phyloP scores from a whole-genome alignment of 1,139 yeast genomes.

The Spathaspora sp. region DNA sequence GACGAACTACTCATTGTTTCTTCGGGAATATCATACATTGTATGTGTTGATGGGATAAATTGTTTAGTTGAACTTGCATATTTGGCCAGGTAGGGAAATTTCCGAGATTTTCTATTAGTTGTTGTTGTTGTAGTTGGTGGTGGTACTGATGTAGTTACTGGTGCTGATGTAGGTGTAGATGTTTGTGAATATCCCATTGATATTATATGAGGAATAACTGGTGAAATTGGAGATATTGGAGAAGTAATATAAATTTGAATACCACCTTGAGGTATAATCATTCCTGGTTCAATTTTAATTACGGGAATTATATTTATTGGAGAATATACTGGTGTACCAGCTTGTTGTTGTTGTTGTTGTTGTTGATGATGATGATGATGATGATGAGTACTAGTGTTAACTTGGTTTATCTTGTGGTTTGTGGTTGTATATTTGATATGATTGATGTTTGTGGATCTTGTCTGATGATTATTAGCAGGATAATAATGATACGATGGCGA shows the following conservation, averaged over 20 bases:
- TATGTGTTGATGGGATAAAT: background rate
- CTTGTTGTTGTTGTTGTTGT: background rate
- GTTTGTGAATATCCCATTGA: no score
- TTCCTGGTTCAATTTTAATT: constrained; percentile 24
- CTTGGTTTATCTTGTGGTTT: no score
- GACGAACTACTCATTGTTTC: constrained; percentile 7
- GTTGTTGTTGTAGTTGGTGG: background rate
- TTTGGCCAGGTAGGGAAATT: background rate
- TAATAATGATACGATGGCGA: constrained; percentile 1
- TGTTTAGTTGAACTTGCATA: background rate
- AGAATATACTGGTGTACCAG: background rate
- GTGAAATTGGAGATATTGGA: background rate
- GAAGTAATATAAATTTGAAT: constrained; percentile 7
- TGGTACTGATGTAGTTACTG: background rate
- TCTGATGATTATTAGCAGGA: background rate
- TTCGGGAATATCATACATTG: background rate
- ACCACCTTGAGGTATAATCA: constrained; percentile 27
- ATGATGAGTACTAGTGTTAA: no score
- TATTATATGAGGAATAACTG: background rate
- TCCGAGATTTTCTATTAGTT: background rate
- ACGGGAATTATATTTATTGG: constrained; percentile 9
- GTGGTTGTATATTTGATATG: no score
- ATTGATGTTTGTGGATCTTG: no score
- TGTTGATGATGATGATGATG: constrained; percentile 6
- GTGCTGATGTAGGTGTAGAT: background rate